Evolutionary conservation across 208 protist species (phyloP).

Genomic region (Wallacemonas rigidus): DNA sequence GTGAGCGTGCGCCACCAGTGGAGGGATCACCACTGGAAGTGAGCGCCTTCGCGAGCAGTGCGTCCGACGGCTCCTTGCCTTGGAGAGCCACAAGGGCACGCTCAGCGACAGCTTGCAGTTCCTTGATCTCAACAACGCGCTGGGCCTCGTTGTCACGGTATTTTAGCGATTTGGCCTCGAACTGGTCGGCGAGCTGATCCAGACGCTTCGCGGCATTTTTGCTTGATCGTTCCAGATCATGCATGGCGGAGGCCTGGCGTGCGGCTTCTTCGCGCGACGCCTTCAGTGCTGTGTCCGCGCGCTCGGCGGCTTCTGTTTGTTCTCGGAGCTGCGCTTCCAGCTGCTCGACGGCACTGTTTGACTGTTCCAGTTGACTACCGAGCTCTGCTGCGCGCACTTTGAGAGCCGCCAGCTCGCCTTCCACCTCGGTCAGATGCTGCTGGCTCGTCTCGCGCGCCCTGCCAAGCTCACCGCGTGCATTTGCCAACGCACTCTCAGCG

Average conservation of each 20-base stretch:
- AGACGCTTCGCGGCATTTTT: slow-evolving; percentile 14
- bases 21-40: background rate
- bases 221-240: background rate
- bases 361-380: slow-evolving; percentile 3
- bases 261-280: slow-evolving; percentile 17
- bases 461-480: slow-evolving; percentile 1
- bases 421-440: slow-evolving; percentile 6
- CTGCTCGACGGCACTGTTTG: background rate
- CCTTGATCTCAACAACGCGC: slow-evolving; percentile 8
- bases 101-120: background rate
- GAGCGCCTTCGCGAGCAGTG: background rate
- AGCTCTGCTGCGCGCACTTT: slow-evolving; percentile 5
- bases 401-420: slow-evolving; percentile 7
- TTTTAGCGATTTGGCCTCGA: background rate
- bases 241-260: slow-evolving; percentile 2
- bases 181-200: slow-evolving; percentile 13
- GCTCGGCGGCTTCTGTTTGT: background rate
- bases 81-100: slow-evolving; percentile 9
- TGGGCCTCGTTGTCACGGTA: slow-evolving; percentile 12
- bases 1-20: background rate
- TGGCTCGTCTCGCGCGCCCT: slow-evolving; percentile 1
- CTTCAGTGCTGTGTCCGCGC: slow-evolving; percentile 6
- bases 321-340: slow-evolving; percentile 10
- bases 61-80: slow-evolving; percentile 5
- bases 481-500: slow-evolving; percentile 10